Evolutionary conservation across 352 stramenopile genomes (phyloP), one percentile per base, ranked within the genome.

Genomic region (Phytophthora rubi): DNA sequence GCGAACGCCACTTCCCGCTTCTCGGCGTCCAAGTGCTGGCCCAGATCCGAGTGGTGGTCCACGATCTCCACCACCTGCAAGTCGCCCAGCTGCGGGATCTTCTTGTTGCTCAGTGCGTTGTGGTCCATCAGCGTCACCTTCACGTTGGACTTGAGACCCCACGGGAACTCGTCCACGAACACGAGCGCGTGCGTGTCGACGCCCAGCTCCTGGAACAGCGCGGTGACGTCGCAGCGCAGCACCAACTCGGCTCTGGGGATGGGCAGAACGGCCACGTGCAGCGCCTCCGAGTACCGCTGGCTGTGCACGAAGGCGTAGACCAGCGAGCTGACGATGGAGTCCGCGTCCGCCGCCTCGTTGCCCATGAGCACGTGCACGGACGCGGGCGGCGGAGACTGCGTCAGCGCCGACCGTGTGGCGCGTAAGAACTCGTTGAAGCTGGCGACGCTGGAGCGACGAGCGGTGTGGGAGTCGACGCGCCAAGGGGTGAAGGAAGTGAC

Each of bases 281-380:
- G 33, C 1, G 54, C 56, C 4, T 60, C 54, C 0, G 33, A 26
- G 4, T 65, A 18, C 35, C 67, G 44, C 35, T 80, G 52, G 47
- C 76, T 65, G 39, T 77, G 76, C 33, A 82, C 42, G 57, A 82
- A 89, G 6, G 88, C 88, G 71, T 91, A 88, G 9, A 85, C 74
- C 9, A 95, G 57, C 15, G 84, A 88, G 73, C 86, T 95, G 12
- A 95, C 75, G 71, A 95, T 93, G 18, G 88, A 95, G 71, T 95
- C 88, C 12, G 88, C 88, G 65, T 95, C 86, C 7, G 84, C 83
- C 16, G 88, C 86, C 63, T 95, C 88, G 58, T 95, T 95, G 55
- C 88, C 88, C 37, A 94, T 83, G 53, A 92, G 61, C 6, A 93
- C 77, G 62, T 91, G 82, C 35, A 95, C 33, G 33, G 8, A 65